phyloP scores from a whole-genome alignment of 129 eudicot genomes.

The Pittosporum tobira region DNA sequence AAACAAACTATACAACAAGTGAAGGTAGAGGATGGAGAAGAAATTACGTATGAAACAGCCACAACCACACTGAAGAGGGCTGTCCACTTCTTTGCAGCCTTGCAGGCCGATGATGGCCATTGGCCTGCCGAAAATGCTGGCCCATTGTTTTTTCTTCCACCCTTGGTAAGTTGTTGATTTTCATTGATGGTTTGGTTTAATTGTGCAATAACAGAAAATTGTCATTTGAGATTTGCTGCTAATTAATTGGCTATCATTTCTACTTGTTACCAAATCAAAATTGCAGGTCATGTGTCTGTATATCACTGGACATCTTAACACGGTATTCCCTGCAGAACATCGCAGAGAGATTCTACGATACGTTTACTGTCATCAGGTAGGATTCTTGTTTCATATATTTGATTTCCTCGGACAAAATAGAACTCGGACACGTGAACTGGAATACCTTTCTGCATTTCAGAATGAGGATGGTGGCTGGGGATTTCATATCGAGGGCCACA shows the following conservation, averaged over 20 bases:
- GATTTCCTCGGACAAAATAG: too few relatives aligned
- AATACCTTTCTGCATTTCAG: neutral
- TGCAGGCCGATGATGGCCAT: slow-evolving; percentile 82
- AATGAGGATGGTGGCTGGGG: slow-evolving; percentile 9
- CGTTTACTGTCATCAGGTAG: slow-evolving; percentile 72
- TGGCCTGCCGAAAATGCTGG: slow-evolving; percentile 97
- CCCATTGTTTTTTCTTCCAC: slow-evolving; percentile 73
- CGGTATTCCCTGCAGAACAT: slow-evolving; percentile 48
- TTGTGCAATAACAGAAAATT: too few relatives aligned
- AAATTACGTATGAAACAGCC: slow-evolving; percentile 50
- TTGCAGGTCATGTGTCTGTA: slow-evolving; percentile 66
- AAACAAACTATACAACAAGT: slow-evolving; percentile 4
- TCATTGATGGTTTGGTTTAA: neutral
- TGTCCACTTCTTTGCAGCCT: slow-evolving; percentile 54
- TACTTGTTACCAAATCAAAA: neutral
- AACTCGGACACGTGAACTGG: neutral
- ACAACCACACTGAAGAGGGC: slow-evolving; percentile 51
- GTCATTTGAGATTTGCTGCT: too few relatives aligned
- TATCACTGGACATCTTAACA: slow-evolving; percentile 68
- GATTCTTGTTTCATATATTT: neutral
- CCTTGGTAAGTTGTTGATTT: slow-evolving; percentile 33
- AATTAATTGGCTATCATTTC: neutral
- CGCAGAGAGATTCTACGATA: slow-evolving; percentile 72
- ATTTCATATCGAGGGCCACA: neutral
- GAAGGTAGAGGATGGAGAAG: slow-evolving; percentile 22